These are phyloP conservation scores for Vanrija humicola DNA, from an alignment of 1,284 basidiomycete species.

Conservation along the genomic window DNA sequence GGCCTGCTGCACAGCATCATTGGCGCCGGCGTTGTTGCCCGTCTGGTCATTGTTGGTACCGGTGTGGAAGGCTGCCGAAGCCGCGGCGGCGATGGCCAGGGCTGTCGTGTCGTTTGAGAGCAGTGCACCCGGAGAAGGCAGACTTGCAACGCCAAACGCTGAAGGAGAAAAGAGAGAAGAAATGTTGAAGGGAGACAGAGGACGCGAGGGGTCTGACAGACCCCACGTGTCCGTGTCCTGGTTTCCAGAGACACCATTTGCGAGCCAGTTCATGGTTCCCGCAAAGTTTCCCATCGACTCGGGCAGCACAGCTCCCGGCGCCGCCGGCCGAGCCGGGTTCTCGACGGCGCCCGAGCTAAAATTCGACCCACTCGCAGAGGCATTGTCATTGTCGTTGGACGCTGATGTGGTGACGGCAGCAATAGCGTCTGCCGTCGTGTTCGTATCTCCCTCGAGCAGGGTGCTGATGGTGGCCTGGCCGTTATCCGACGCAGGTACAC, in stretches of 20 bases:
- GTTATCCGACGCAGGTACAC: slow-evolving; percentile 24
- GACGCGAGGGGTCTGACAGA: slow-evolving; percentile 14
- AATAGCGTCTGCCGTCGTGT: slow-evolving; percentile 1
- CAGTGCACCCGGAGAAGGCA: not conserved
- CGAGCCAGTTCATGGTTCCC: slow-evolving; percentile 42
- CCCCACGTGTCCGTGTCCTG: slow-evolving; percentile 4
- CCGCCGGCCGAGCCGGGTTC: slow-evolving; percentile 27
- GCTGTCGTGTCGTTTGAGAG: slow-evolving; percentile 19
- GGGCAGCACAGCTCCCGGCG: slow-evolving; percentile 24
- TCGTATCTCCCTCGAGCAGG: slow-evolving; percentile 16
- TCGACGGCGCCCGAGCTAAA: slow-evolving; percentile 25
- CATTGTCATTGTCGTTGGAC: slow-evolving; percentile 2
- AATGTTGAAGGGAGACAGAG: slow-evolving; percentile 32
- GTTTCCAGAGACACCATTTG: not conserved
- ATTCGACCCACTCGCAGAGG: slow-evolving; percentile 12
- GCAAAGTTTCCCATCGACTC: slow-evolving; percentile 38
- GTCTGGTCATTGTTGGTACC: slow-evolving; percentile 1
- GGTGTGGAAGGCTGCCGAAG: slow-evolving; percentile 6
- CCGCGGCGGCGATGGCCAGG: slow-evolving; percentile 11
- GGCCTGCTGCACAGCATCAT: not conserved
- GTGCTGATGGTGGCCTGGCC: slow-evolving; percentile 27
- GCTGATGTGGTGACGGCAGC: slow-evolving; percentile 10
- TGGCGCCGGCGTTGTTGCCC: no score
- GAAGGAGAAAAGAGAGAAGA: slow-evolving; percentile 36
- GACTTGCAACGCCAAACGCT: slow-evolving; percentile 17